phyloP scores from a whole-genome alignment of 805 yeast species.

The Millerozyma acaciae region DNA sequence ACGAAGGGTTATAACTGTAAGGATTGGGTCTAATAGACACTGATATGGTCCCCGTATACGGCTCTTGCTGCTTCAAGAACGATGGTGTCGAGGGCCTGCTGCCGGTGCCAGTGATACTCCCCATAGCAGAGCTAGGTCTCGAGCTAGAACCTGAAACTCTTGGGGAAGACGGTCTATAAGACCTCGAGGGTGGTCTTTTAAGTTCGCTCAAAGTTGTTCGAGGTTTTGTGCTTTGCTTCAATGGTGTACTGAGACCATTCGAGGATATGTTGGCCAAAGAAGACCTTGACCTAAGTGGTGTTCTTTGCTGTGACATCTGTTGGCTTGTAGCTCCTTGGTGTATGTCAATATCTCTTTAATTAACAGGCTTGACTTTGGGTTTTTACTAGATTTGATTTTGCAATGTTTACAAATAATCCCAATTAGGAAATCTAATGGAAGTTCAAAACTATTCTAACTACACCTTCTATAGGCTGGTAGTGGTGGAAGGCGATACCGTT shows the following conservation, averaged over 20 bases:
- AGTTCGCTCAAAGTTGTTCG: slow-evolving; percentile 19
- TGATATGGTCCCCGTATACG: slow-evolving; percentile 66
- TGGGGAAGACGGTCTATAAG: slow-evolving; percentile 30
- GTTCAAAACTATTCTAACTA: too few relatives aligned
- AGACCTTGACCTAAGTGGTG: slow-evolving; percentile 26
- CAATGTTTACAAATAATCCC: slow-evolving; percentile 8
- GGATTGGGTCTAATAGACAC: slow-evolving; percentile 83
- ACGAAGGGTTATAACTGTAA: slow-evolving; percentile 30
- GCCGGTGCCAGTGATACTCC: slow-evolving; percentile 14
- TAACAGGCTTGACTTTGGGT: too few relatives aligned
- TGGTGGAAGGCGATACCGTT: too few relatives aligned
- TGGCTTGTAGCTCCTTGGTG: too few relatives aligned
- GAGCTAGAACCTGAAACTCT: slow-evolving; percentile 13
- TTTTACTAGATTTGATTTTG: slow-evolving; percentile 3
- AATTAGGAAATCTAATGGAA: slow-evolving; percentile 7
- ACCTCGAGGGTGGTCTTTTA: slow-evolving; percentile 28
- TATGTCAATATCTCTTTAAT: not conserved
- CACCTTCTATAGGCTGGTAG: too few relatives aligned
- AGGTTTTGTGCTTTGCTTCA: slow-evolving; percentile 12
- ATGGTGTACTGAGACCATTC: slow-evolving; percentile 12
- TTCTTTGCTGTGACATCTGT: slow-evolving; percentile 16
- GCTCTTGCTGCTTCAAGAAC: slow-evolving; percentile 23
- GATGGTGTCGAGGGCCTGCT: slow-evolving; percentile 39
- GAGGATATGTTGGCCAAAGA: slow-evolving; percentile 16
- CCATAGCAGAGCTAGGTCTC: slow-evolving; percentile 35